These are phyloP conservation scores for Paraleonurus japonicus DNA, from an alignment of 257 asterid species.

Conservation along the genomic window DNA sequence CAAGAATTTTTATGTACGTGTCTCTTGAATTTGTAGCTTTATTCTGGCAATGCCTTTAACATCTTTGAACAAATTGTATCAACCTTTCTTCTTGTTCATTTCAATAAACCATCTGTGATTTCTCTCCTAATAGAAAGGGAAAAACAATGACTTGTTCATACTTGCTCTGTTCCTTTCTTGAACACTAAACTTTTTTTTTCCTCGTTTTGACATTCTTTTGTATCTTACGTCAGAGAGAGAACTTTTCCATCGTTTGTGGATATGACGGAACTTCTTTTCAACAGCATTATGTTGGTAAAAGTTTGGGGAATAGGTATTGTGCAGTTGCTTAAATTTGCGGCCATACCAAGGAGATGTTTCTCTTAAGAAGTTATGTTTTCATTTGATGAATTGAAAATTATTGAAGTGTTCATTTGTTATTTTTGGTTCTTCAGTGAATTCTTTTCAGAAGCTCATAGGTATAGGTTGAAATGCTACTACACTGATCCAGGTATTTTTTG, in stretches of 20 bases:
- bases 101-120: background rate
- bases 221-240: slow-evolving; percentile 46
- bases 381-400: slow-evolving; percentile 17
- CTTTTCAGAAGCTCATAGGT: slow-evolving; percentile 70
- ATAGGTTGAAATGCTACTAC: slow-evolving; percentile 73
- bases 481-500: slow-evolving; percentile 51
- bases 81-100: background rate
- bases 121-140: background rate
- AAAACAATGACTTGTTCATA: background rate
- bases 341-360: background rate
- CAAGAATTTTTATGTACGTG: background rate
- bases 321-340: slow-evolving; percentile 10
- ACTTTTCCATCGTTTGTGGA: slow-evolving; percentile 59
- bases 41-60: background rate
- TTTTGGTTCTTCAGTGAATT: slow-evolving; percentile 45
- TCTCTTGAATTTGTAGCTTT: background rate
- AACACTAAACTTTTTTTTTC: background rate
- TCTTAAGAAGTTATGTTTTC: slow-evolving; percentile 1
- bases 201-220: background rate
- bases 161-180: background rate
- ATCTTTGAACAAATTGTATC: background rate
- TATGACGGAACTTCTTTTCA: slow-evolving; percentile 59
- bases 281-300: slow-evolving; percentile 52
- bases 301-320: slow-evolving; percentile 48
- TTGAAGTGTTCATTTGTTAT: background rate